Base-by-base conservation (phyloP, 495 filamentous ascomycete species). In the Chaetomidium leptoderma region DNA sequence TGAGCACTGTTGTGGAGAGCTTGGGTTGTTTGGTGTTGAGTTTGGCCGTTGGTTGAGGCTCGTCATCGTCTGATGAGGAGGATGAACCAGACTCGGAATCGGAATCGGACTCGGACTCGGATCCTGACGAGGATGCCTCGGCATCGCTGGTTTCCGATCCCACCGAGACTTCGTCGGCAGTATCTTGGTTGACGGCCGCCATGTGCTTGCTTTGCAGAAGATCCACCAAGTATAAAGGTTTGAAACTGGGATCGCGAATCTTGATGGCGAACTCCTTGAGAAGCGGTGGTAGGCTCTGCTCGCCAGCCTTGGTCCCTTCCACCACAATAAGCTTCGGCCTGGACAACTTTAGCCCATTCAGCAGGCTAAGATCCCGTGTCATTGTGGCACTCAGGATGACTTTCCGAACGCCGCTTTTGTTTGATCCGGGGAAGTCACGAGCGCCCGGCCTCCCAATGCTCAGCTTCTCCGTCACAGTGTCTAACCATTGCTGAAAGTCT, bases 381-480 rank as follows among this genome's bases (percentile, higher is more conserved):
- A 98, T 95, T 0, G 95, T 97, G 8, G 93, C 93, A 67, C 90
- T 95, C 11, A 97, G 76, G 35, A 95, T 75, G 23, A 96, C 77
- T 69, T 96, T 96, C 42, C 82, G 73, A 42, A 81, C 75, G 11
- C 82, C 71, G 0, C 76, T 71, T 27, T 72, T 62, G 59, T 76
- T 74, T 14, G 69, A 76, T 10, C 76, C 76, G 43, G 78, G 80
- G n/a, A 80, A 74, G 47, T 78, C 78, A 7, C 78, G 74, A 3
- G 67, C 57, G 9, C 62, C 60, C 1, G 57, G 69, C 27, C 60
- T 65, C 4, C 70, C 64, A 4, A 72, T 69, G 52, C 77, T 74
- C 46, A 96, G 67, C 7, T 77, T 81, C 2, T 76, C 78, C 66
- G 90, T 84, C 5, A 96, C 82, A 3, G 85, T 71, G 49, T 86